These are phyloP conservation scores for Aschersonia sp. DNA, from an alignment of 2,329 filamentous ascomycete genomes.

Conservation along the genomic window DNA sequence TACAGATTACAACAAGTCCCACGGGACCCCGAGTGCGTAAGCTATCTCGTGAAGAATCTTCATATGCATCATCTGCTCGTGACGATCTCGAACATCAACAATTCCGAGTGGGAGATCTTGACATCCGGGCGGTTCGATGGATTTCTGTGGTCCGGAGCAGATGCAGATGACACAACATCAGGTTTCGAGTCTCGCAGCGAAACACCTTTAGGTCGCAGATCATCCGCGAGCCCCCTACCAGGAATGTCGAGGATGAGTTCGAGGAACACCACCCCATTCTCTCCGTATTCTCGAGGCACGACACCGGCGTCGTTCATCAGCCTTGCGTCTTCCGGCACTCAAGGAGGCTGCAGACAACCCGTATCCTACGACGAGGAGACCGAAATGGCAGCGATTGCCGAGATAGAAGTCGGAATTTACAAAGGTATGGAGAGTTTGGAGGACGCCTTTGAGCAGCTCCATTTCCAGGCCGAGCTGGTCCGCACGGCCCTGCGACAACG, in stretches of 20 bases:
- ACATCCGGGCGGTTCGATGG: slow-evolving; percentile 90
- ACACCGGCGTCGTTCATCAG: slow-evolving; percentile 48
- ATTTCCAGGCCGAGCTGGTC: slow-evolving; percentile 69
- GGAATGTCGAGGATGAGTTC: slow-evolving; percentile 26
- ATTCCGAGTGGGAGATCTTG: slow-evolving; percentile 92
- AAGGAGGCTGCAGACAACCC: slow-evolving; percentile 30
- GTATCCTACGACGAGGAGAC: slow-evolving; percentile 91
- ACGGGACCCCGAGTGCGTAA: slow-evolving; percentile 71
- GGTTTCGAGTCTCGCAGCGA: slow-evolving; percentile 36
- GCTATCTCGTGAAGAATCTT: slow-evolving; percentile 75
- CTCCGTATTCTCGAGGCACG: slow-evolving; percentile 36
- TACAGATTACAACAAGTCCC: slow-evolving; percentile 63
- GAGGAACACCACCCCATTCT: slow-evolving; percentile 32
- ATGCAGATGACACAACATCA: slow-evolving; percentile 34
- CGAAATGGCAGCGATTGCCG: slow-evolving; percentile 77
- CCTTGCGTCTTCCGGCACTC: slow-evolving; percentile 31
- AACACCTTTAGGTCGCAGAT: slow-evolving; percentile 31
- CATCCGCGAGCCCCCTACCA: slow-evolving; percentile 23
- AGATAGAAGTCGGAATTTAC: slow-evolving; percentile 89
- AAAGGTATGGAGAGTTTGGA: slow-evolving; percentile 88
- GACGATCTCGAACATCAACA: slow-evolving; percentile 75
- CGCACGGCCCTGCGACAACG: slow-evolving; percentile 69
- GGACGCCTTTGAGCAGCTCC: slow-evolving; percentile 86
- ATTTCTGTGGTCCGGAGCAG: slow-evolving; percentile 86
- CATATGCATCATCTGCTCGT: slow-evolving; percentile 74